A percentile compares a stretch with the other conserved stretches of the same genome.
Conservation (phyloP, 1,284 basidiomycete genomes). For the Melampsora americana region DNA sequence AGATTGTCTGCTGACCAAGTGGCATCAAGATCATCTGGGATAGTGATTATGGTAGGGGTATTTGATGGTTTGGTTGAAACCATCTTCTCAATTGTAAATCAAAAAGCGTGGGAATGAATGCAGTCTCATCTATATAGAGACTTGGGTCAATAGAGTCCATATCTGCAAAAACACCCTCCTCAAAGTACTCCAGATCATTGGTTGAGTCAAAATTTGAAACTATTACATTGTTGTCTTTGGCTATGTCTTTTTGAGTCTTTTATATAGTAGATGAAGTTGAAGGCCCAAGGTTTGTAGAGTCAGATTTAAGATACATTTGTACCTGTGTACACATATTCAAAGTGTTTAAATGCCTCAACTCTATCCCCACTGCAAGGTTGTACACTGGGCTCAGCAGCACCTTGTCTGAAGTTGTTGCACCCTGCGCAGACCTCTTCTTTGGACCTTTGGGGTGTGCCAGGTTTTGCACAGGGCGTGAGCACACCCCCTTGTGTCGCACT, state of each 20-base stretch:
- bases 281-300: not conserved
- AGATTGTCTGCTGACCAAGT: not conserved
- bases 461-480: too few species aligned
- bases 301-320: not conserved
- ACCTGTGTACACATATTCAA: not conserved
- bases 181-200: not conserved
- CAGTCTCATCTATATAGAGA: not conserved
- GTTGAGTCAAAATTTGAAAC: not conserved
- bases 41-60: not conserved
- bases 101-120: not conserved
- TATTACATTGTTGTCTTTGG: not conserved
- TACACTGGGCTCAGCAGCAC: too few species aligned
- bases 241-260: too few species aligned
- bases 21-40: not conserved
- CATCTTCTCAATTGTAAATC: not conserved
- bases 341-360: not conserved
- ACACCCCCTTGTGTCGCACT: too few species aligned
- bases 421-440: too few species aligned
- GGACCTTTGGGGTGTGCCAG: too few species aligned
- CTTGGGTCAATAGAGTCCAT: too few species aligned
- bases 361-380: not conserved
- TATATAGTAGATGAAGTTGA: too few species aligned
- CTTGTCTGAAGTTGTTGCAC: too few species aligned
- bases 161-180: too few species aligned
- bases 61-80: not conserved